phyloP scores from a whole-genome alignment of 352 stramenopile species.

The Pythium grandisporangium region DNA sequence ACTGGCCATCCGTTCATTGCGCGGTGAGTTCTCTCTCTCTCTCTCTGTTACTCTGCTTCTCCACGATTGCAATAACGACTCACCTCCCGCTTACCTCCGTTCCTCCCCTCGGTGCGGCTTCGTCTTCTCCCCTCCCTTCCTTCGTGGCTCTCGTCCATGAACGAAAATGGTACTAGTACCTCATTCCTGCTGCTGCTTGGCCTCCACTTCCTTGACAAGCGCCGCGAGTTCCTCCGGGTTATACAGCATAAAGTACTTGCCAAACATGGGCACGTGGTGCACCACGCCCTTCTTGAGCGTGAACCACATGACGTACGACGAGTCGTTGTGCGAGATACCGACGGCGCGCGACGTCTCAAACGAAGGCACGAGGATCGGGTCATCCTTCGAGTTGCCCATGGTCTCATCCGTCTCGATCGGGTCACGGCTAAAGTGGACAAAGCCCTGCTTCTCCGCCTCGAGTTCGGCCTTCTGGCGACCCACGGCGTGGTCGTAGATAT shows the following conservation, averaged over 20 bases:
- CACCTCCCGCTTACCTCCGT: too few relatives aligned
- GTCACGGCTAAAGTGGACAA: conserved; percentile 74
- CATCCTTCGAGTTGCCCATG: conserved; percentile 85
- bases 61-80: too few relatives aligned
- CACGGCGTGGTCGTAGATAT: conserved; percentile 76
- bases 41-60: too few relatives aligned
- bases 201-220: conserved; percentile 78
- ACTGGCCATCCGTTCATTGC: too few relatives aligned
- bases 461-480: conserved; percentile 72
- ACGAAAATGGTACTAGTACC: not conserved
- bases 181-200: conserved; percentile 55
- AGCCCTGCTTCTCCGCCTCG: conserved; percentile 56
- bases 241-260: conserved; percentile 89
- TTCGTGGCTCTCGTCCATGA: too few relatives aligned
- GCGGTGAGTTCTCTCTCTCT: too few relatives aligned
- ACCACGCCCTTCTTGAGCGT: conserved; percentile 83
- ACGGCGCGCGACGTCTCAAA: conserved; percentile 67
- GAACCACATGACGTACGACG: conserved; percentile 85
- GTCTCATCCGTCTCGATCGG: conserved; percentile 78
- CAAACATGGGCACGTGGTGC: conserved; percentile 77
- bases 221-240: conserved; percentile 78
- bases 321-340: conserved; percentile 84
- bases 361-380: conserved; percentile 80
- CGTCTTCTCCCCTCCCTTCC: too few relatives aligned
- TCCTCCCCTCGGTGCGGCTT: too few relatives aligned